phyloP scores from a whole-genome alignment of 495 filamentous ascomycete genomes.

The Tuber borchii region DNA sequence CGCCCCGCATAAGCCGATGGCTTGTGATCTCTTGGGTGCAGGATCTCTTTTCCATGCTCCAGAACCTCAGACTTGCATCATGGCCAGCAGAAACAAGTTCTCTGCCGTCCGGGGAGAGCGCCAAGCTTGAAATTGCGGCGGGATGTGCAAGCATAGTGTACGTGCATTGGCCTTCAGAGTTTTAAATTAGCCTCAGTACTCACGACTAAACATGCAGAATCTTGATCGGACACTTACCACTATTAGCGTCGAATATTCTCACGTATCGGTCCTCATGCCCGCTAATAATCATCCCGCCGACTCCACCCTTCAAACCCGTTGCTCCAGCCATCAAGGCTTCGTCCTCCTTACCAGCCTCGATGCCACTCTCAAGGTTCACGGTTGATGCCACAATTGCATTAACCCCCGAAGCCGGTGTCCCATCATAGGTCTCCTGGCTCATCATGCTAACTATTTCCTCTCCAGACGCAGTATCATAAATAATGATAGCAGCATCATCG shows the following conservation, averaged over 20 bases:
- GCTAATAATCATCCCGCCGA: slow-evolving; percentile 87
- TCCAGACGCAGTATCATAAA: slow-evolving; percentile 84
- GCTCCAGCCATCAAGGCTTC: slow-evolving; percentile 66
- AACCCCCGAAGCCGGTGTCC: slow-evolving; percentile 71
- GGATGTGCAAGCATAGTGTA: slow-evolving; percentile 98
- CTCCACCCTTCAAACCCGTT: slow-evolving; percentile 74
- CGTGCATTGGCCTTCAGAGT: slow-evolving; percentile 80
- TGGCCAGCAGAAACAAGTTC: slow-evolving; percentile 95
- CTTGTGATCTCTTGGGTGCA: slow-evolving; percentile 91
- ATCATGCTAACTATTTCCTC: slow-evolving; percentile 91
- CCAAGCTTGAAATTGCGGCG: slow-evolving; percentile 80
- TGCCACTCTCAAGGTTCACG: slow-evolving; percentile 56
- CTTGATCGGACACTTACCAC: slow-evolving; percentile 60
- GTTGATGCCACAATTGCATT: slow-evolving; percentile 89
- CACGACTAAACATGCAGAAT: not conserved
- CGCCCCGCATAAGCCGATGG: slow-evolving; percentile 85
- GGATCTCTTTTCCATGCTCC: slow-evolving; percentile 88
- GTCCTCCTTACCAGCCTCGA: slow-evolving; percentile 57
- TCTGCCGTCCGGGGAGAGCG: slow-evolving; percentile 80
- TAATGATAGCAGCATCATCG: slow-evolving; percentile 77
- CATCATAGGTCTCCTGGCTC: slow-evolving; percentile 85
- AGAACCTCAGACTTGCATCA: slow-evolving; percentile 90
- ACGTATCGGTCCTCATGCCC: slow-evolving; percentile 95
- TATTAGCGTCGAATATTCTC: slow-evolving; percentile 95
- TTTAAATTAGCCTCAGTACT: not conserved